Evolutionary conservation across 2,329 filamentous ascomycete genomes (phyloP).

Genomic region (Monilinia laxa): DNA sequence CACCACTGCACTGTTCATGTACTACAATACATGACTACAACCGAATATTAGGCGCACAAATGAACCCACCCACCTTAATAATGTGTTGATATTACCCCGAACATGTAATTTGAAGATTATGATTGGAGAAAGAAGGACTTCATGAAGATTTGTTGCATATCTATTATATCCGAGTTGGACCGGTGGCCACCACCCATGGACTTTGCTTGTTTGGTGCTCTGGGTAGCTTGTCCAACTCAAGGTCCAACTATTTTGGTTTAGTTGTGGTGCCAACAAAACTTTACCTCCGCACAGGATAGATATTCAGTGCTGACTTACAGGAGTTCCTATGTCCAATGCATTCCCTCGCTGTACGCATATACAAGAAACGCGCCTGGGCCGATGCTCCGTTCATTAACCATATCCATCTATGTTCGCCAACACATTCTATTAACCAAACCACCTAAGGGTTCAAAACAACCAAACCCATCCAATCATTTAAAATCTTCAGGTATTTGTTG

Average conservation of each 20-base stretch:
- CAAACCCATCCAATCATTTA: neutral
- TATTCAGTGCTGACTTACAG: neutral
- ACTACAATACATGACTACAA: neutral
- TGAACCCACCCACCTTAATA: neutral
- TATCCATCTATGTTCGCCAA: neutral
- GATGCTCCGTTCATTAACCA: neutral
- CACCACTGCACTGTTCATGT: too few relatives aligned
- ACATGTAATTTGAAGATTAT: neutral
- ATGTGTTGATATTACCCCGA: neutral
- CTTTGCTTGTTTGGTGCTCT: neutral
- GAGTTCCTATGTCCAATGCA: neutral
- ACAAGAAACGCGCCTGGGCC: too few relatives aligned
- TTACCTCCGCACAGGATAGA: neutral
- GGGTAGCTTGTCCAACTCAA: neutral
- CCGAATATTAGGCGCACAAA: neutral
- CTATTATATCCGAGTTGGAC: constrained; percentile 10
- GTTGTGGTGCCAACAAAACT: neutral
- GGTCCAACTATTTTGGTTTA: too few relatives aligned
- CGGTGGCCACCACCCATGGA: neutral
- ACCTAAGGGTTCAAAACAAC: neutral
- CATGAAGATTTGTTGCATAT: neutral
- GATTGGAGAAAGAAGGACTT: neutral
- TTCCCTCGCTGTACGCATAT: neutral
- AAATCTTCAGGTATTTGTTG: neutral
- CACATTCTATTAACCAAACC: neutral